Evolutionary conservation across 371 early-diverging fungal species (phyloP).

Genomic region (Entomophthora muscae): DNA sequence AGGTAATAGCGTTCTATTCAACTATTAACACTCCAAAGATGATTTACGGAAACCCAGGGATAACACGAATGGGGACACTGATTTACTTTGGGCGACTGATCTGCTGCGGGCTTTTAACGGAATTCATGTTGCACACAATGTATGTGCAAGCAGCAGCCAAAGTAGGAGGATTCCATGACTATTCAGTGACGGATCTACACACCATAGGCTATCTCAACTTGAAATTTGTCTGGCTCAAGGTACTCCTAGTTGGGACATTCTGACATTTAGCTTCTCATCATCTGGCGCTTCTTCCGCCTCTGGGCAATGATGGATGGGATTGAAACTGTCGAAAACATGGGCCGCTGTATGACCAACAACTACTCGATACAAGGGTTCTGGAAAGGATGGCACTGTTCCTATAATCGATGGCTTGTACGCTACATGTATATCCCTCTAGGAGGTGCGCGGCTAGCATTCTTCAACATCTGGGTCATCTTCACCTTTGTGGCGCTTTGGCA

Average conservation of each 20-base stretch:
- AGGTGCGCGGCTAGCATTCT: slow-evolving; percentile 36
- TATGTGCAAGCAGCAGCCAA: slow-evolving; percentile 77
- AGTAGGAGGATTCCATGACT: slow-evolving; percentile 52
- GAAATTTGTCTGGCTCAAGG: slow-evolving; percentile 79
- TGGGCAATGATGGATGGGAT: slow-evolving; percentile 82
- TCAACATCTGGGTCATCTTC: slow-evolving; percentile 66
- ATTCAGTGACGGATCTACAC: slow-evolving; percentile 51
- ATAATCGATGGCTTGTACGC: slow-evolving; percentile 75
- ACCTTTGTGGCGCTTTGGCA: slow-evolving; percentile 95
- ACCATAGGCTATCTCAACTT: slow-evolving; percentile 69
- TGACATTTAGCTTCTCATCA: slow-evolving; percentile 15
- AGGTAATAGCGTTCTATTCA: slow-evolving; percentile 24
- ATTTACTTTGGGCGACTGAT: slow-evolving; percentile 30
- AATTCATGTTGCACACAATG: slow-evolving; percentile 54
- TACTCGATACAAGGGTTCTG: slow-evolving; percentile 81
- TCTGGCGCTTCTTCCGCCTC: slow-evolving; percentile 86
- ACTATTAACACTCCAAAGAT: slow-evolving; percentile 16
- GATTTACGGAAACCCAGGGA: slow-evolving; percentile 22
- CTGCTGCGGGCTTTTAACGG: slow-evolving; percentile 47
- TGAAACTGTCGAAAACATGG: slow-evolving; percentile 79
- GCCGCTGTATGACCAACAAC: slow-evolving; percentile 80
- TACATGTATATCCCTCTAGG: slow-evolving; percentile 87
- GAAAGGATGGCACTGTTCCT: slow-evolving; percentile 84
- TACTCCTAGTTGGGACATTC: slow-evolving; percentile 7
- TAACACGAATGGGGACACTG: slow-evolving; percentile 18